These are phyloP conservation scores for Suillus paluster DNA, from an alignment of 768 basidiomycete species.

Conservation along the genomic window DNA sequence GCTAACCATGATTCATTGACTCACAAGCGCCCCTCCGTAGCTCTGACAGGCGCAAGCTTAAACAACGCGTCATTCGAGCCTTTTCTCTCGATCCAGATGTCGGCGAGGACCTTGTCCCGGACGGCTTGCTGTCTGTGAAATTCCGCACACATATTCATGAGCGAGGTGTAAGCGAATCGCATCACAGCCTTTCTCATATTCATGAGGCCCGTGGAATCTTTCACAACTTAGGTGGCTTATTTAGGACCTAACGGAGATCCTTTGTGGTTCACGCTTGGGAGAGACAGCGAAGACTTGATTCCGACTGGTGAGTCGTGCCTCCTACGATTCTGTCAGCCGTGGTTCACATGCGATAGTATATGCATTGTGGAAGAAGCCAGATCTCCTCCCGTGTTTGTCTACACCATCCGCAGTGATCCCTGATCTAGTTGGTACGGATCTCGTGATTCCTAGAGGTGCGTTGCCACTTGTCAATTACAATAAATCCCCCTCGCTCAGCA, in stretches of 20 bases:
- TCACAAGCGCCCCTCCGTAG: conserved; percentile 63
- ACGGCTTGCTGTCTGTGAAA: no score
- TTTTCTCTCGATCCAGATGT: conserved; percentile 58
- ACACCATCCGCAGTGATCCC: conserved; percentile 76
- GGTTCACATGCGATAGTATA: conserved; percentile 50
- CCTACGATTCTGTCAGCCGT: not conserved
- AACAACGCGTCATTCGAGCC: conserved; percentile 54
- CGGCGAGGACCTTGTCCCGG: no score
- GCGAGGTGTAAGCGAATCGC: conserved; percentile 46
- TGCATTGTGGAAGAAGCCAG: conserved; percentile 79
- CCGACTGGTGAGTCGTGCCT: no score
- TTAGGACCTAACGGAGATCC: no score
- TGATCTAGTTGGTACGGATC: conserved; percentile 73
- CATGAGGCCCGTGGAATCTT: conserved; percentile 7
- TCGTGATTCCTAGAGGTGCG: conserved; percentile 46
- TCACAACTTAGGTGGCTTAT: no score
- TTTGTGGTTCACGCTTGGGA: no score
- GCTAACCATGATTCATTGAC: not conserved
- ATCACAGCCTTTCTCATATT: conserved; percentile 5
- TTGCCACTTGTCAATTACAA: not conserved
- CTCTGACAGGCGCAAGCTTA: conserved; percentile 76
- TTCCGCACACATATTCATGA: no score
- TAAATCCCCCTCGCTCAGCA: not conserved
- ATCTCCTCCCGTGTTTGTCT: no score
- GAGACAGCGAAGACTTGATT: no score